phyloP scores from a whole-genome alignment of 169 alveolate genomes.

The Besnoitia besnoiti region DNA sequence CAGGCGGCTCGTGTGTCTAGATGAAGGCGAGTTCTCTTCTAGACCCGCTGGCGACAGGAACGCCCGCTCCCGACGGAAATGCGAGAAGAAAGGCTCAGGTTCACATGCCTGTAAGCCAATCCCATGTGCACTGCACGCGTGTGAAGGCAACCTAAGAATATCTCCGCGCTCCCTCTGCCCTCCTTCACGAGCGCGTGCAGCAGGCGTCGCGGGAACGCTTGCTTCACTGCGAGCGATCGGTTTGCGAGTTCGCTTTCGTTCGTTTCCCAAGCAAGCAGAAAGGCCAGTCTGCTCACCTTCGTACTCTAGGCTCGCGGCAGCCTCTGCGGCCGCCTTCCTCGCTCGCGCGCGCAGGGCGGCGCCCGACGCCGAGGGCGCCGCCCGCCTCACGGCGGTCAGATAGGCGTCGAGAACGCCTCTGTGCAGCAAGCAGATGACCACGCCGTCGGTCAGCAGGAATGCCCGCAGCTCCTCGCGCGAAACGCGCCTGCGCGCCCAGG shows the following conservation, averaged over 20 bases:
- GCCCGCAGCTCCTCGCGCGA: not conserved
- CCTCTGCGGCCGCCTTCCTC: not conserved
- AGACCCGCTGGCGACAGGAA: no score
- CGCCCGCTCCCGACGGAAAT: no score
- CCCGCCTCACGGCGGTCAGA: not conserved
- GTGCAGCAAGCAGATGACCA: not conserved
- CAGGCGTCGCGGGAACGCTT: no score
- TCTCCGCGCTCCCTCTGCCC: no score
- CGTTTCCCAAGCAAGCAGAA: not conserved
- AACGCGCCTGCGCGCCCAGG: not conserved
- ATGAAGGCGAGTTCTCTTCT: no score
- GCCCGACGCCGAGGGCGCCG: not conserved
- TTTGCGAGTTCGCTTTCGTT: not conserved
- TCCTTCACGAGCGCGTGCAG: no score
- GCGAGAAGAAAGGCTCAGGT: no score
- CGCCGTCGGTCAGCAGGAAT: not conserved
- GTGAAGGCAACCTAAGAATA: no score
- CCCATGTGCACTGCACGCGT: no score
- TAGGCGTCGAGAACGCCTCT: not conserved
- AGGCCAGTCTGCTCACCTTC: not conserved
- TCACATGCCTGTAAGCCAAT: no score
- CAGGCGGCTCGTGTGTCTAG: no score
- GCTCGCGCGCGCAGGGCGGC: not conserved
- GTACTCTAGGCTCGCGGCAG: not conserved
- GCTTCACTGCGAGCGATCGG: no score